Conservation (phyloP, 1,284 basidiomycete species). For the Trametes polyzona region DNA sequence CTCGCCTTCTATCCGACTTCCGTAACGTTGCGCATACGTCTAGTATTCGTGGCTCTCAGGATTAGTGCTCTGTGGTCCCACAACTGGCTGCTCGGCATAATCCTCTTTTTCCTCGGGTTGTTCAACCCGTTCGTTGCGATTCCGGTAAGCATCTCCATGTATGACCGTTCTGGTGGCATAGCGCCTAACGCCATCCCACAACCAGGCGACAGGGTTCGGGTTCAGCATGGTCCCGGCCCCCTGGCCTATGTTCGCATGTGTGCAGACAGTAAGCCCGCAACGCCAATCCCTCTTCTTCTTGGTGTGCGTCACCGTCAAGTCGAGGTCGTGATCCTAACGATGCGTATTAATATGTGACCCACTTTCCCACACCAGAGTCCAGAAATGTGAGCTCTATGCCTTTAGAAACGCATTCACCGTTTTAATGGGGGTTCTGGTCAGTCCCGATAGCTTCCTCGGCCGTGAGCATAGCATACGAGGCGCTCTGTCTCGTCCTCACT, state of each 20-base stretch:
- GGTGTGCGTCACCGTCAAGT: too few relatives aligned
- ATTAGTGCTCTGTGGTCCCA: constrained; percentile 3
- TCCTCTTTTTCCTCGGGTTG: not conserved
- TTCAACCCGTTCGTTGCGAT: not conserved
- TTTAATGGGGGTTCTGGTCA: not conserved
- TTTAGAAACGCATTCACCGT: not conserved
- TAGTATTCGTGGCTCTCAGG: not conserved
- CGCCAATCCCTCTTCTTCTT: not conserved
- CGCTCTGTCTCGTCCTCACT: not conserved
- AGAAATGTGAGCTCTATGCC: not conserved
- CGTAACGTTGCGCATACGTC: not conserved
- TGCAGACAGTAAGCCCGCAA: not conserved
- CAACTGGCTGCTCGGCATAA: not conserved
- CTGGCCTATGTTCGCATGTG: not conserved
- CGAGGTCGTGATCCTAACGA: too few relatives aligned
- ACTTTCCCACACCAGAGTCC: too few relatives aligned
- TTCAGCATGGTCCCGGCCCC: not conserved
- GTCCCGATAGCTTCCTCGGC: not conserved
- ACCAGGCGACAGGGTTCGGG: not conserved
- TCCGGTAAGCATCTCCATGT: not conserved
- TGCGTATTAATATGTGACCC: too few relatives aligned
- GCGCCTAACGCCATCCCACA: not conserved
- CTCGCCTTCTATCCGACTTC: not conserved
- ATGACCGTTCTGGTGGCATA: not conserved
- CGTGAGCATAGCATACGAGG: constrained; percentile 1